phyloP scores from a whole-genome alignment of 2,329 filamentous ascomycete species.

The Didymellaceae sp. region DNA sequence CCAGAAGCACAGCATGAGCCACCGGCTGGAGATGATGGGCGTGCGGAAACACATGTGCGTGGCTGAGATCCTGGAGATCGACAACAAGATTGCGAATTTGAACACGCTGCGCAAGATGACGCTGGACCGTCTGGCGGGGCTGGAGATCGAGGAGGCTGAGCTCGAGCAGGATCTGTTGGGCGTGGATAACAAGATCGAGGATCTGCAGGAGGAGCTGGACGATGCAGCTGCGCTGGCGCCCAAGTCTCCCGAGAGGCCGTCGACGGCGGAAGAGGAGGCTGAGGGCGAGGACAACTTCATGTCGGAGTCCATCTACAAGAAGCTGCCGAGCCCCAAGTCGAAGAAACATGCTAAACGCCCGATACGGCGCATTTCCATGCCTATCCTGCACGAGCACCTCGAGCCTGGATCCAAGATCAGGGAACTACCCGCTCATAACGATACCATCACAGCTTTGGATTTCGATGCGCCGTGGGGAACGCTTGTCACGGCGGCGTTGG shows the following conservation, averaged over 20 bases:
- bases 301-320: conserved; percentile 97
- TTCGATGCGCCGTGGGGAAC: conserved; percentile 98
- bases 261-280: conserved; percentile 59
- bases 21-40: conserved; percentile 87
- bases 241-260: conserved; percentile 47
- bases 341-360: conserved; percentile 60
- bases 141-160: conserved; percentile 90
- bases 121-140: conserved; percentile 79
- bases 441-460: conserved; percentile 87
- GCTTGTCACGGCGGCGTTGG: conserved; percentile 87
- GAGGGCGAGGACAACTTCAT: conserved; percentile 73
- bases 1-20: conserved; percentile 79
- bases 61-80: conserved; percentile 93
- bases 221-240: conserved; percentile 56
- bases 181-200: conserved; percentile 67
- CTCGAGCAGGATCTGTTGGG: conserved; percentile 81
- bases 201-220: conserved; percentile 65
- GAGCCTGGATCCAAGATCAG: conserved; percentile 87
- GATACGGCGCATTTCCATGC: conserved; percentile 81
- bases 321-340: conserved; percentile 70
- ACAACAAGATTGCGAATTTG: conserved; percentile 94
- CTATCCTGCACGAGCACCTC: conserved; percentile 93
- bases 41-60: conserved; percentile 98
- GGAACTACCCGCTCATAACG: conserved; percentile 86
- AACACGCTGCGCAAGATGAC: conserved; percentile 93